Evolutionary conservation across 768 basidiomycete genomes (phyloP).

Genomic region (Leccinum broughii): DNA sequence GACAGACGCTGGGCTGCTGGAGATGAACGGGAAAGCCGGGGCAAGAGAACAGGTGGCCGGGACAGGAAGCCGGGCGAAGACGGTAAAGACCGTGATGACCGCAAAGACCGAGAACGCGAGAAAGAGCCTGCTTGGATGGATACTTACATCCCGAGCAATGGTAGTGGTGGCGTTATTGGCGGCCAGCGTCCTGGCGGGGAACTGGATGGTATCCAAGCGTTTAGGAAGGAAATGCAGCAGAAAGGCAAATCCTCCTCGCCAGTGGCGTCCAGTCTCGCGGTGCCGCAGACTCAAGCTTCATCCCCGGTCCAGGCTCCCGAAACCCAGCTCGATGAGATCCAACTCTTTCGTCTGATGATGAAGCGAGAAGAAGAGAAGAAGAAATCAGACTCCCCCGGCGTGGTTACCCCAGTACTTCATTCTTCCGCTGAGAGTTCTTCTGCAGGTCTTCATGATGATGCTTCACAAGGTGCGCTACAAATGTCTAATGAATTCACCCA

Average conservation of each 20-base stretch:
- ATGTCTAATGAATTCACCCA: constrained; percentile 1
- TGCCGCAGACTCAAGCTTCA: constrained; percentile 23
- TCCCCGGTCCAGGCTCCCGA: constrained; percentile 24
- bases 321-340: constrained; percentile 73
- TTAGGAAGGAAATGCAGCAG: constrained; percentile 84
- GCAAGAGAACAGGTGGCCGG: constrained; percentile 58
- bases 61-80: constrained; percentile 55
- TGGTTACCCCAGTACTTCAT: not conserved
- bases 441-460: constrained; percentile 8
- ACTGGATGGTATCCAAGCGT: constrained; percentile 81
- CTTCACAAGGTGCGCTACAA: constrained; percentile 22
- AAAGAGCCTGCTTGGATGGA: constrained; percentile 95
- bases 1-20: constrained; percentile 51
- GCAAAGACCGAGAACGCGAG: constrained; percentile 61
- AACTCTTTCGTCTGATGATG: constrained; percentile 82
- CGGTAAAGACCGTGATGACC: constrained; percentile 50
- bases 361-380: constrained; percentile 66
- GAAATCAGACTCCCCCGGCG: constrained; percentile 30
- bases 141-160: constrained; percentile 67
- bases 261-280: constrained; percentile 7
- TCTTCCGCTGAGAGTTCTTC: constrained; percentile 16
- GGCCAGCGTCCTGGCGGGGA: constrained; percentile 61
- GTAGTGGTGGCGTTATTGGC: constrained; percentile 62
- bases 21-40: constrained; percentile 71
- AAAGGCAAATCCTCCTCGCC: constrained; percentile 54